Base-by-base conservation (phyloP, 2,329 filamentous ascomycete genomes). In the Beauveria asiatica region DNA sequence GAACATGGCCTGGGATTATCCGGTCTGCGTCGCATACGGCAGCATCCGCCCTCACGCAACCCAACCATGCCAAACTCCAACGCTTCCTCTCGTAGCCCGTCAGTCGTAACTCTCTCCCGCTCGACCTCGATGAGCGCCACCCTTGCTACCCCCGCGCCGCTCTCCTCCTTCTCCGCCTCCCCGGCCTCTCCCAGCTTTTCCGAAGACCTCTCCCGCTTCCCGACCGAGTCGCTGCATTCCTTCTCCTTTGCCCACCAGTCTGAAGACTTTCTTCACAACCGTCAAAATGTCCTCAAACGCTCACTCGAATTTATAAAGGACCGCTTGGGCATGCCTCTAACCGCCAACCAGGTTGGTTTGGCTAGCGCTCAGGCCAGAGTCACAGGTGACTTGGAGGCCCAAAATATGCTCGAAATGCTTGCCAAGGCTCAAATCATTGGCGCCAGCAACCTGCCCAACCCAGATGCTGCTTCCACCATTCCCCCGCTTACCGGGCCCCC, bases 221-320 rank as follows among this genome's bases (percentile, higher is more conserved):
- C 94, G 1, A 91, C 90, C 67, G 94, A 99, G 72, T 99, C 94
- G 6, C 78, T 99, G 51, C 94, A 99, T 74, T 99, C 94, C 1
- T 99, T 99, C 76, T 97, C 93, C 13, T 99, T 99, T 73, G 91
- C 94, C 45, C 90, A 96, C 67, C 92, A 96, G 74, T 93, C 92
- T 3, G 92, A 96, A 69, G 93, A 97, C 64, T 86, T 91, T 64
- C 81, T 97, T 60, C 90, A 96, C 71, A 96, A 85, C 72, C 88
- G 94, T 59, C 92, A 97, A 72, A 96, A 91, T 78, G 88, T 96
- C 39, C 73, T 99, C 68, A 96, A 96, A 75, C 84, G 93, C 62
- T 96, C 92, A 9, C 87, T 97, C 70, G 94, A 97, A 73, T 97
- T 97, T 70, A 95, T 99, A 89, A 89, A 90, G 69, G 92, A 97